Conservation (phyloP, 2,329 filamentous ascomycete genomes). For the Talaromyces piceae region DNA sequence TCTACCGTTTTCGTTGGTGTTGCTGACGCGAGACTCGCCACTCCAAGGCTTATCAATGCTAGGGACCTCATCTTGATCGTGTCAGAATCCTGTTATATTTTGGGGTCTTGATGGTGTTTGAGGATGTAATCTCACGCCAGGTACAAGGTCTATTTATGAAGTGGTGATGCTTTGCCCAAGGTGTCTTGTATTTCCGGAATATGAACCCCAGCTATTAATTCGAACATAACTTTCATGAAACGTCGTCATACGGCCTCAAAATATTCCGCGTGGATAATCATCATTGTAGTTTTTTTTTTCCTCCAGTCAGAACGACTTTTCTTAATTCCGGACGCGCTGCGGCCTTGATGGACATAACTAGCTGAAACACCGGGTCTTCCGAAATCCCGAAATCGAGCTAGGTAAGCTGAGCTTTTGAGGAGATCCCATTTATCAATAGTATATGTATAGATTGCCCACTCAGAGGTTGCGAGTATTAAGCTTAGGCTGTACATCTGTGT, state of each 20-base stretch:
- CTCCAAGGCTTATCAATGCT: neutral
- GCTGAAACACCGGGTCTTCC: neutral
- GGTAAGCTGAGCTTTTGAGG: no score
- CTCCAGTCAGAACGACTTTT: neutral
- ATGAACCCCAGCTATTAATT: neutral
- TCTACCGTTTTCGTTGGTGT: conserved; percentile 16
- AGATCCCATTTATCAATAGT: no score
- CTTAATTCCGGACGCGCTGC: neutral
- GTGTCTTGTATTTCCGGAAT: neutral
- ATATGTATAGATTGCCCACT: no score
- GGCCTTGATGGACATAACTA: neutral
- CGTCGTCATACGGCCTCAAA: neutral
- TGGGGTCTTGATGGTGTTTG: neutral
- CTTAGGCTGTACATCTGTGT: no score
- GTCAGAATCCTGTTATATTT: neutral
- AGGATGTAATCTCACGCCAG: neutral
- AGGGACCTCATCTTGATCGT: neutral
- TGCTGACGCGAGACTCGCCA: conserved; percentile 10
- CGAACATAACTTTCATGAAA: neutral
- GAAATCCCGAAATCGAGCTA: no score
- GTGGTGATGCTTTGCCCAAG: neutral
- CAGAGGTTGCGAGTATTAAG: no score
- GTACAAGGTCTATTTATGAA: neutral
- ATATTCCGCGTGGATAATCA: neutral
- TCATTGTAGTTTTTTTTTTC: neutral